These are phyloP conservation scores for Marasmius oreades DNA, from an alignment of 1,284 basidiomycete species.

Conservation along the genomic window DNA sequence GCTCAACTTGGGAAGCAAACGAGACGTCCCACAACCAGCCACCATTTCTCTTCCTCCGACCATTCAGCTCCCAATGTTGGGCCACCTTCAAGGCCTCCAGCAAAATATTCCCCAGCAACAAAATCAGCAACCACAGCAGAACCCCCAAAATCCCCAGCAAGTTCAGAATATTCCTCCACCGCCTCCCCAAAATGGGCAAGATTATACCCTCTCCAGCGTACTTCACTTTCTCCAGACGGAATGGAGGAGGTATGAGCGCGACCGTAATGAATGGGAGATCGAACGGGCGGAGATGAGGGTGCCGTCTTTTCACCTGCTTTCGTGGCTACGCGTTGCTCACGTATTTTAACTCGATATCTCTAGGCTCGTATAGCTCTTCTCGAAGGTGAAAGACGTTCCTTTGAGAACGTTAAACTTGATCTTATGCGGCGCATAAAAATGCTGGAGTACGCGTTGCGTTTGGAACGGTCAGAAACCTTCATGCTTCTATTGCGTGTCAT, in stretches of 20 bases:
- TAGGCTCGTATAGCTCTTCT: slow-evolving; percentile 96
- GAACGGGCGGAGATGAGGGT: slow-evolving; percentile 99
- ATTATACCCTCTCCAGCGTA: slow-evolving; percentile 91
- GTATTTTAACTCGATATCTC: slow-evolving; percentile 19
- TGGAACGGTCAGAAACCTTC: slow-evolving; percentile 74
- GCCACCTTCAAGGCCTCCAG: slow-evolving; percentile 59
- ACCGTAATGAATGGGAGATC: slow-evolving; percentile 99
- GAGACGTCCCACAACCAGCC: slow-evolving; percentile 4
- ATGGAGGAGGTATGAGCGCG: slow-evolving; percentile 94
- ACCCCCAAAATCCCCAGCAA: slow-evolving; percentile 51
- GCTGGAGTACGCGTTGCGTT: slow-evolving; percentile 93
- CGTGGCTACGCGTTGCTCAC: slow-evolving; percentile 19
- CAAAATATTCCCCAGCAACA: slow-evolving; percentile 46
- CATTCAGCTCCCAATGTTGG: slow-evolving; percentile 65
- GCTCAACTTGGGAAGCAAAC: neutral
- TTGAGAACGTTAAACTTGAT: slow-evolving; percentile 96
- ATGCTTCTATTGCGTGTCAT: slow-evolving; percentile 25
- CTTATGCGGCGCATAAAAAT: slow-evolving; percentile 97
- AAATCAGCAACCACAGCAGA: slow-evolving; percentile 42
- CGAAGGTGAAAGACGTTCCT: slow-evolving; percentile 93
- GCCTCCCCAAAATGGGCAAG: slow-evolving; percentile 77
- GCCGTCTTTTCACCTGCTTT: slow-evolving; percentile 34
- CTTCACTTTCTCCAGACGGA: slow-evolving; percentile 98
- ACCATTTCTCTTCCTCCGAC: slow-evolving; percentile 24
- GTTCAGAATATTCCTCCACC: slow-evolving; percentile 63